Percentiles rank a stretch among this genome's conserved stretches.
Evolutionary conservation across 2,329 filamentous ascomycete species (phyloP).

Genomic region (Aureobasidium pullulans): DNA sequence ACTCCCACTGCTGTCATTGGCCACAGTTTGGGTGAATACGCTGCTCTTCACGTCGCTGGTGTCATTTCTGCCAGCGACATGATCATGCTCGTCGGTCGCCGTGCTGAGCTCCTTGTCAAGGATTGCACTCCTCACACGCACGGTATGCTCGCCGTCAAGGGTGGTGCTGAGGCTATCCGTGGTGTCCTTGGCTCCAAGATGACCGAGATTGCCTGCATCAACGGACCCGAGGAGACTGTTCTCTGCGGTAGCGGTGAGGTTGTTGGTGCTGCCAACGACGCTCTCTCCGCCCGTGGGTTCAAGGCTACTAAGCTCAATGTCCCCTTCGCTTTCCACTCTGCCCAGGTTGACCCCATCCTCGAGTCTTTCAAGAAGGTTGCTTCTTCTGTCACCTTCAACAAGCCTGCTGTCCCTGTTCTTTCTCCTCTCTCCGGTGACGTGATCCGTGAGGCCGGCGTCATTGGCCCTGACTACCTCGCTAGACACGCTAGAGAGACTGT

Average conservation of each 20-base stretch:
- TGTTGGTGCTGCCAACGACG: conserved; percentile 46
- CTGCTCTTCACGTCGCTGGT: conserved; percentile 62
- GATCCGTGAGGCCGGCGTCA: conserved; percentile 48
- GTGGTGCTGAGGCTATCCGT: conserved; percentile 44
- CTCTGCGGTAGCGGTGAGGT: conserved; percentile 57
- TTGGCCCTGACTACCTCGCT: conserved; percentile 56
- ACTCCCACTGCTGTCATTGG: conserved; percentile 47
- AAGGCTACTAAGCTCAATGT: conserved; percentile 58
- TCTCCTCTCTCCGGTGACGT: conserved; percentile 60
- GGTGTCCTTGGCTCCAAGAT: conserved; percentile 45
- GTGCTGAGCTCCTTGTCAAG: conserved; percentile 58
- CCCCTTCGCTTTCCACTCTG: conserved; percentile 60
- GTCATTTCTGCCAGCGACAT: conserved; percentile 64
- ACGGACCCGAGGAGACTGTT: conserved; percentile 67
- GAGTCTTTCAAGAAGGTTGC: conserved; percentile 52
- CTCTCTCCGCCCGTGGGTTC: conserved; percentile 46
- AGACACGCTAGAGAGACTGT: conserved; percentile 61
- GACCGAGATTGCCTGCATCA: conserved; percentile 62
- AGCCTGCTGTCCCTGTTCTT: conserved; percentile 55
- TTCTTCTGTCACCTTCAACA: conserved; percentile 47
- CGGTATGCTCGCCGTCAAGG: conserved; percentile 56
- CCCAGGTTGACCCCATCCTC: conserved; percentile 57
- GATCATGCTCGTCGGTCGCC: conserved; percentile 62
- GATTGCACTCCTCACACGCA: conserved; percentile 61
- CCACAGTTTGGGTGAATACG: conserved; percentile 65